Conservation (phyloP, 2,329 filamentous ascomycete species). For the Neonectria punicea region DNA sequence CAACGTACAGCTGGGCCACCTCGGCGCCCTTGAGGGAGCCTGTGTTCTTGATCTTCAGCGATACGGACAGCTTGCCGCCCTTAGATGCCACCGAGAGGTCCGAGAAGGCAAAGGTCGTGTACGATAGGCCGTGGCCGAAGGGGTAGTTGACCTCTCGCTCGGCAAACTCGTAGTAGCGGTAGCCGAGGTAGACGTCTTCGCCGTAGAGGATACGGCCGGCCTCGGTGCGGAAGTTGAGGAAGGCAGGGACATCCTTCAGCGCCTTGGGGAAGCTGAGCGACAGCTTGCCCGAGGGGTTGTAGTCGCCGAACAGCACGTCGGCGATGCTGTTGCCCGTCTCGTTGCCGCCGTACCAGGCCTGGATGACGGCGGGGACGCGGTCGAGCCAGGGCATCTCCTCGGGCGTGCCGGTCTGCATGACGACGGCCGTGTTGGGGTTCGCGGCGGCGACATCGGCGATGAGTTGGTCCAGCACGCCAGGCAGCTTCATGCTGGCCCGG, state of each 20-base stretch:
- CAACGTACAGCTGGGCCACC: conserved; percentile 68
- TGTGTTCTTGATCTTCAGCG: conserved; percentile 68
- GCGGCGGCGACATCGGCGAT: conserved; percentile 72
- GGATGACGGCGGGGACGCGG: conserved; percentile 68
- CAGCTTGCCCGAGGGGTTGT: conserved; percentile 80
- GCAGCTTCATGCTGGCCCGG: conserved; percentile 81
- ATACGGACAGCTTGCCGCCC: conserved; percentile 60
- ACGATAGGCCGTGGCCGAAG: conserved; percentile 84
- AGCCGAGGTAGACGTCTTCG: conserved; percentile 84
- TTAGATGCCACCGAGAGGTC: conserved; percentile 58
- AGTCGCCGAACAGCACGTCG: conserved; percentile 78
- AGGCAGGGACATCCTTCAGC: conserved; percentile 78
- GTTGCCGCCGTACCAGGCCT: conserved; percentile 90
- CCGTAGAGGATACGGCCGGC: conserved; percentile 78
- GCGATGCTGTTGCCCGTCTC: conserved; percentile 85
- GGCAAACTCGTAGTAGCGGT: conserved; percentile 82
- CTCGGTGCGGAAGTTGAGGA: conserved; percentile 78
- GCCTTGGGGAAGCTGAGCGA: conserved; percentile 77
- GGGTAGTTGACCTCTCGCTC: conserved; percentile 74
- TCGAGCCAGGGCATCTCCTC: conserved; percentile 76
- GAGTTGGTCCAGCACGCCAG: conserved; percentile 76
- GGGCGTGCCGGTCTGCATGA: conserved; percentile 82
- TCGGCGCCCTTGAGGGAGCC: conserved; percentile 65
- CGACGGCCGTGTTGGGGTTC: conserved; percentile 76
- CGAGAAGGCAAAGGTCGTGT: conserved; percentile 73